Evolutionary conservation across 768 basidiomycete species (phyloP).

Genomic region (Lyophyllum semitale): DNA sequence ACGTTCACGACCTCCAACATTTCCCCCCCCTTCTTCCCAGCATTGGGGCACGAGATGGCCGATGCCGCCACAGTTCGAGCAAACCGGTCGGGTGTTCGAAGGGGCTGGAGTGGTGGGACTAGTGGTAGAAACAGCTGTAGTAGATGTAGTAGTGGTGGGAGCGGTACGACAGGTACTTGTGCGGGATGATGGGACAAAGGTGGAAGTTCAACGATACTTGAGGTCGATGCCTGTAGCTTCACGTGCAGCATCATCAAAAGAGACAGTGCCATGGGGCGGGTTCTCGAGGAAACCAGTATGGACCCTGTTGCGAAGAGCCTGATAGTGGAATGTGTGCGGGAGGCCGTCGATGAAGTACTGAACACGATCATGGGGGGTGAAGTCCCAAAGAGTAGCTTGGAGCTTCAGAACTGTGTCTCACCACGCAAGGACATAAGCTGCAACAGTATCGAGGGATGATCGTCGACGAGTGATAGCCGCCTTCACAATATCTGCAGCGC

Average conservation of each 20-base stretch:
- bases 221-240: neutral
- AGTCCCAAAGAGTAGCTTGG: neutral
- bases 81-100: neutral
- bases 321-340: neutral
- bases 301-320: neutral
- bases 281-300: neutral
- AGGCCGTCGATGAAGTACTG: neutral
- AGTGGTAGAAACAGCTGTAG: neutral
- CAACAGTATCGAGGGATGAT: neutral
- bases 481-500: neutral
- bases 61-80: neutral
- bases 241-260: neutral
- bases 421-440: neutral
- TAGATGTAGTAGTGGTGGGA: neutral
- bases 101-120: neutral
- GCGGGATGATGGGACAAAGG: neutral
- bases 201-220: neutral
- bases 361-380: neutral
- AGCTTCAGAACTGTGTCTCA: neutral
- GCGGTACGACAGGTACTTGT: neutral
- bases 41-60: neutral
- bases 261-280: neutral
- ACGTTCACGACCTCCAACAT: neutral
- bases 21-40: neutral
- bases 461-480: neutral